Evolutionary conservation across 192 early-diverging fungal genomes (phyloP).

Genomic region (Coemansia sp.): DNA sequence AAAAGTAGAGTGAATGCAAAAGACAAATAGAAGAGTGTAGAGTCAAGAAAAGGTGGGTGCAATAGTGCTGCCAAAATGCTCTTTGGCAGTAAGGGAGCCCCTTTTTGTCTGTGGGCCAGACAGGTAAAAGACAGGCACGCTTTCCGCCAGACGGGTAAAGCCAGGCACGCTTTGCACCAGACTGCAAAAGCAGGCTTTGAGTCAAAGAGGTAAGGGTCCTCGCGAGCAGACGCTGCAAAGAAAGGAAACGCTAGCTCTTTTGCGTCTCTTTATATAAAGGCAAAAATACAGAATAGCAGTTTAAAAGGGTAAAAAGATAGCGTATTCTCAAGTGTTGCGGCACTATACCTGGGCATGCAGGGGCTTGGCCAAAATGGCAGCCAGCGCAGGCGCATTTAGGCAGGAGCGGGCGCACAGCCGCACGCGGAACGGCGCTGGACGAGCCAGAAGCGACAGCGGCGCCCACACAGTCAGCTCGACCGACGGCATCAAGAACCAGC

Average conservation of each 20-base stretch:
- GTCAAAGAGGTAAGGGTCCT: constrained; percentile 10
- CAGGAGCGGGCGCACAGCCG: constrained; percentile 44
- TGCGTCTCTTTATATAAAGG: constrained; percentile 8
- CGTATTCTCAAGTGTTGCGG: neutral
- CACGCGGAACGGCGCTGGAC: constrained; percentile 30
- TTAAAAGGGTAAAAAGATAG: neutral
- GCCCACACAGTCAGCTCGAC: constrained; percentile 42
- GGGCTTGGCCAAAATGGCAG: constrained; percentile 13
- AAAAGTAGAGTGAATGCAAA: constrained; percentile 2
- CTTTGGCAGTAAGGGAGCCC: neutral
- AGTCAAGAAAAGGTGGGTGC: neutral
- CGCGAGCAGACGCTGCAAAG: constrained; percentile 2
- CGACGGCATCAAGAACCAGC: constrained; percentile 32
- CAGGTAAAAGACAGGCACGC: too few relatives aligned
- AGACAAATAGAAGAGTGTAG: neutral
- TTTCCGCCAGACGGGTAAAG: neutral
- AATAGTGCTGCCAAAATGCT: too few relatives aligned
- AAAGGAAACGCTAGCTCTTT: too few relatives aligned
- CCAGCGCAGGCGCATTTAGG: constrained; percentile 13
- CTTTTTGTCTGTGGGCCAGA: neutral
- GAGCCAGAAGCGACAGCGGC: constrained; percentile 22
- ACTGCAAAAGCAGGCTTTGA: neutral
- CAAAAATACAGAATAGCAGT: neutral
- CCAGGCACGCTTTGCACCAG: too few relatives aligned
- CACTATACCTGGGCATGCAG: constrained; percentile 5